phyloP scores from a whole-genome alignment of 495 filamentous ascomycete species.

The Aspergillus kassunensis region DNA sequence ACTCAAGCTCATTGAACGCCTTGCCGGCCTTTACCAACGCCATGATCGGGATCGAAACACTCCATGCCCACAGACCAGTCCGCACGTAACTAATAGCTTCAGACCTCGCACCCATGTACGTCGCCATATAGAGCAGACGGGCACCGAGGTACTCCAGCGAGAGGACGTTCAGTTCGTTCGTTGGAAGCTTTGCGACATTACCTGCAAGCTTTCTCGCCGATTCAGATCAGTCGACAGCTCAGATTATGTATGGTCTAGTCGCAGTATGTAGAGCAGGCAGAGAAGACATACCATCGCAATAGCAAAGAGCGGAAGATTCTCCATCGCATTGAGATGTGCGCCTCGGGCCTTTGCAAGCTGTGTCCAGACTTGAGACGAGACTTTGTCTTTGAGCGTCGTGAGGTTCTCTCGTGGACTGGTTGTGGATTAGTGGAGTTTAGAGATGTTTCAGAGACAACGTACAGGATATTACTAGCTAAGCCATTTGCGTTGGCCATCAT shows the following conservation, averaged over 20 bases:
- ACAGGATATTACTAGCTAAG: slow-evolving; percentile 25
- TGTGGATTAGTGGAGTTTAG: neutral
- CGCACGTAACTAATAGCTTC: slow-evolving; percentile 23
- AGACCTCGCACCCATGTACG: slow-evolving; percentile 24
- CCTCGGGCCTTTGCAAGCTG: slow-evolving; percentile 24
- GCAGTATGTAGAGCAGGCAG: neutral
- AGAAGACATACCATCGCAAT: slow-evolving; percentile 23
- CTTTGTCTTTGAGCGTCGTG: slow-evolving; percentile 20
- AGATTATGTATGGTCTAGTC: too few relatives aligned
- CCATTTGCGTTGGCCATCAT: slow-evolving; percentile 29
- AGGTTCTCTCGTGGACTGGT: slow-evolving; percentile 28
- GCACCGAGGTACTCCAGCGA: slow-evolving; percentile 23
- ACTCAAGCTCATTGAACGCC: neutral
- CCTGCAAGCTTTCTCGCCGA: slow-evolving; percentile 18
- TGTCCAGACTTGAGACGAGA: slow-evolving; percentile 21
- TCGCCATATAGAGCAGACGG: slow-evolving; percentile 21
- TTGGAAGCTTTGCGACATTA: slow-evolving; percentile 24
- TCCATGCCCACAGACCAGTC: slow-evolving; percentile 27
- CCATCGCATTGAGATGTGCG: slow-evolving; percentile 28
- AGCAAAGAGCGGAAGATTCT: slow-evolving; percentile 26
- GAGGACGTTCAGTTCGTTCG: slow-evolving; percentile 22
- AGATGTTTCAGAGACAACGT: neutral
- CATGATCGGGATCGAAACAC: slow-evolving; percentile 25
- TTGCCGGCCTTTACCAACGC: slow-evolving; percentile 20
- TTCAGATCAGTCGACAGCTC: too few relatives aligned